Conservation (phyloP, 2,329 filamentous ascomycete species). For the Neonectria ditissima region DNA sequence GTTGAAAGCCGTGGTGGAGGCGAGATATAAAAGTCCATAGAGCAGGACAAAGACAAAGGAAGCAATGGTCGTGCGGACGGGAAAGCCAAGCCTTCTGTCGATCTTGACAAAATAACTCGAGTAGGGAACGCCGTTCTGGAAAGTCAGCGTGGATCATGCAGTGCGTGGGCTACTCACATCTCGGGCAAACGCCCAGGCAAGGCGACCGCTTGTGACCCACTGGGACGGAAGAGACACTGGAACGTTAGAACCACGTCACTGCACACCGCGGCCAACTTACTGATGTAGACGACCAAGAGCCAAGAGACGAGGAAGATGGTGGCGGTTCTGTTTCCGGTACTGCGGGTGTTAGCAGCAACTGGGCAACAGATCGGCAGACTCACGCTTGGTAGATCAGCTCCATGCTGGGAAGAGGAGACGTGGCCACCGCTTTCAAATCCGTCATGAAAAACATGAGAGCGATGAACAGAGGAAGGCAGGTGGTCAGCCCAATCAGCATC, state of each 20-base stretch:
- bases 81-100: slow-evolving; percentile 1
- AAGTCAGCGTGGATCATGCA: background rate
- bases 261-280: slow-evolving; percentile 2
- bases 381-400: slow-evolving; percentile 28
- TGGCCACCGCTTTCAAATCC: slow-evolving; percentile 18
- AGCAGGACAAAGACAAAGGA: slow-evolving; percentile 20
- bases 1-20: slow-evolving; percentile 27
- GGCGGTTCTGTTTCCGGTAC: slow-evolving; percentile 19
- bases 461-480: slow-evolving; percentile 18
- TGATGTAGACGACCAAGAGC: slow-evolving; percentile 11
- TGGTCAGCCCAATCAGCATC: slow-evolving; percentile 18
- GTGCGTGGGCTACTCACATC: slow-evolving; percentile 1
- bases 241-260: no score
- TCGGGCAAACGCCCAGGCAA: slow-evolving; percentile 20
- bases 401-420: slow-evolving; percentile 27
- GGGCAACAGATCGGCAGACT: no score
- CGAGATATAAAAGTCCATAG: slow-evolving; percentile 27
- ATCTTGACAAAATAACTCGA: slow-evolving; percentile 15
- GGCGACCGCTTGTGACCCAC: slow-evolving; percentile 15
- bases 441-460: slow-evolving; percentile 29
- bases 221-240: slow-evolving; percentile 13
- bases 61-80: slow-evolving; percentile 3
- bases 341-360: background rate
- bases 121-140: slow-evolving; percentile 10
- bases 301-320: slow-evolving; percentile 8